Conservation (phyloP, 2,329 filamentous ascomycete genomes). For the Coleophoma eucalyptorum region DNA sequence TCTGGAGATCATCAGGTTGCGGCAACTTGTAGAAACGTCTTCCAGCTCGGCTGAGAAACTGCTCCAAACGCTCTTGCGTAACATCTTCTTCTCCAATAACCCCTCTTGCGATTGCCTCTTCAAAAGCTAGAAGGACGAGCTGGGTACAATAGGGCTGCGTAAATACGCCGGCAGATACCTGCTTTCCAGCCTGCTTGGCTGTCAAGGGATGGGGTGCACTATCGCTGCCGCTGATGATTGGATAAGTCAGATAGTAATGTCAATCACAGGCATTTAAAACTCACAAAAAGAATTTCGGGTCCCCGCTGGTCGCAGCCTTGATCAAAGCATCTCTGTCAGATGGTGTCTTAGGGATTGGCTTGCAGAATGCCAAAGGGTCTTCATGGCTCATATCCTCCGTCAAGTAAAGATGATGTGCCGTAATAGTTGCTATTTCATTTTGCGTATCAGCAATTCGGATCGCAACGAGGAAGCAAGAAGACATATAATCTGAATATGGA, state of each 20-base stretch:
- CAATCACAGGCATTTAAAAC: too few relatives aligned
- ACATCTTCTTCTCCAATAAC: conserved; percentile 48
- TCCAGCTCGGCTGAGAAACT: conserved; percentile 50
- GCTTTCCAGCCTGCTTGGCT: conserved; percentile 52
- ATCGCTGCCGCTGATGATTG: conserved; percentile 40
- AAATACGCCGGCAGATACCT: conserved; percentile 69
- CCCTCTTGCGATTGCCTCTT: conserved; percentile 54
- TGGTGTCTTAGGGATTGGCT: conserved; percentile 44
- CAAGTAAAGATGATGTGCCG: conserved; percentile 38
- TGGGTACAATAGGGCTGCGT: conserved; percentile 70
- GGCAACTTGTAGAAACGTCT: conserved; percentile 44
- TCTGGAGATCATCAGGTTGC: too few relatives aligned
- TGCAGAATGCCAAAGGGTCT: conserved; percentile 69
- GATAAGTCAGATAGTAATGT: too few relatives aligned
- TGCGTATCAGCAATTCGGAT: too few relatives aligned
- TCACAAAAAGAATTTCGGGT: conserved; percentile 62
- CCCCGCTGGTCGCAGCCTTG: conserved; percentile 51
- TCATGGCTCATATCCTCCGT: conserved; percentile 72
- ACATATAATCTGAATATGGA: too few relatives aligned
- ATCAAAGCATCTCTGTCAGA: conserved; percentile 50
- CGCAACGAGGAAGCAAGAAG: too few relatives aligned
- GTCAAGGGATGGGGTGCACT: conserved; percentile 58
- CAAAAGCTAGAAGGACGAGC: conserved; percentile 59
- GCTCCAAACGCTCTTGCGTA: conserved; percentile 48
- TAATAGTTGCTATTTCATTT: conserved; percentile 14